Evolutionary conservation across 129 eudicot species (phyloP), one percentile per base, ranked within the genome.

Genomic region (Scalesia atractyloides): DNA sequence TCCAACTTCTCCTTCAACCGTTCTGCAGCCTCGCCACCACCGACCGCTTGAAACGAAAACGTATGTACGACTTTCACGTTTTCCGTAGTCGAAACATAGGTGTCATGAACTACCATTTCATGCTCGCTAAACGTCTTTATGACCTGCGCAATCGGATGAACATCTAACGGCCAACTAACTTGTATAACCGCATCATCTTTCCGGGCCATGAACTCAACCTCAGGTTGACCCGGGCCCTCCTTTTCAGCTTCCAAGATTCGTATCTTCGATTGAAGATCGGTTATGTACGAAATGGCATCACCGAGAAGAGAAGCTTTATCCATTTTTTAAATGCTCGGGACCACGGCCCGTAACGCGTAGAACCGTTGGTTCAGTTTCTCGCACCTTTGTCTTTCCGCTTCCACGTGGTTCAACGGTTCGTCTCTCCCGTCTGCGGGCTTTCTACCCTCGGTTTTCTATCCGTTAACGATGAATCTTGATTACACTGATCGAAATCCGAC

Each of bases 261-360:
- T 56, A 95, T 90, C 81, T 84, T 90, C 2, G 87, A 73, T 64
- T 95, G 96, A 15, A 95, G 97, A 80, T 95, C 99, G 1, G 91
- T 88, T 68, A 95, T 95, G 73, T 88, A 86, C 3, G 97, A 80
- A 63, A 95, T 95, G 10, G 99, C 97, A 36, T 95, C 99, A 20
- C 96, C 97, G 5, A 95, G 90, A 19, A 95, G 84, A n/a, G 99
- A 94, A 0, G 99, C 99, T 76, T 94, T 94, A 72, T 94, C 99
- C 99, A 94, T 90, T 71, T 95, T 95, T 5, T 97, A 95, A 62
- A 95, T 95, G 50, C 88, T 95, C 0, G 99, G 99, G 37, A 95
- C 99, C 33, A 95, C 96, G 0, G 99, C 97, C 64, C 99, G 85
- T 48, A 95, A 70, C 0, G 99, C 99, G 46, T 90, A 95, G 70